Percentiles rank a stretch among this genome's conserved stretches.
These are phyloP conservation scores for Phlyctochytrium bullatum DNA, from an alignment of 192 early-diverging fungal species.

Conservation along the genomic window DNA sequence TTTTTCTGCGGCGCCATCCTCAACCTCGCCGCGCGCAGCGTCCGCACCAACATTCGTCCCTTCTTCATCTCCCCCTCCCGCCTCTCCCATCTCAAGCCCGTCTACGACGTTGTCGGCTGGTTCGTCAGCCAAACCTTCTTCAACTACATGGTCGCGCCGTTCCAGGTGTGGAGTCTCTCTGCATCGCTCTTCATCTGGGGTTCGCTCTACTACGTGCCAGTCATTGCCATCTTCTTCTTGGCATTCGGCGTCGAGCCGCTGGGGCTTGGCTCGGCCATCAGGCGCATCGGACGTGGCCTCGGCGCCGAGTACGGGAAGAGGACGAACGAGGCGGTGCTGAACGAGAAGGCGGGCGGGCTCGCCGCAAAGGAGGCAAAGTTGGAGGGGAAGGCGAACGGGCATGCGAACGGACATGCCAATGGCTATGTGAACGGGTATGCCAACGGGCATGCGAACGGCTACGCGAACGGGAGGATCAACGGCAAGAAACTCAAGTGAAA, in stretches of 20 bases:
- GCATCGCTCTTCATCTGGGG: slow-evolving; percentile 24
- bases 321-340: background rate
- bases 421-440: background rate
- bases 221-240: background rate
- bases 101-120: slow-evolving; percentile 77
- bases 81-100: slow-evolving; percentile 38
- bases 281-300: background rate
- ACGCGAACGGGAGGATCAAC: background rate
- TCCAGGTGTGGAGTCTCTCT: slow-evolving; percentile 21
- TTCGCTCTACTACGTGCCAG: background rate
- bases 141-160: slow-evolving; percentile 40
- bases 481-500: no score
- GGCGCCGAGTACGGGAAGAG: background rate
- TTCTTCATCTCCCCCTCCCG: slow-evolving; percentile 45
- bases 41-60: slow-evolving; percentile 66
- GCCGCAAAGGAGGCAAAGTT: background rate
- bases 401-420: background rate
- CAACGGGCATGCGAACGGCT: background rate
- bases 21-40: slow-evolving; percentile 48
- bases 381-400: background rate
- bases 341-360: background rate
- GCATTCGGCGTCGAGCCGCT: background rate
- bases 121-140: slow-evolving; percentile 25
- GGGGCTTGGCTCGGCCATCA: background rate
- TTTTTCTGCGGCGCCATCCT: slow-evolving; percentile 62